These are phyloP conservation scores for Fraxinus sp. DNA, from an alignment of 305 asterid species.

Conservation along the genomic window DNA sequence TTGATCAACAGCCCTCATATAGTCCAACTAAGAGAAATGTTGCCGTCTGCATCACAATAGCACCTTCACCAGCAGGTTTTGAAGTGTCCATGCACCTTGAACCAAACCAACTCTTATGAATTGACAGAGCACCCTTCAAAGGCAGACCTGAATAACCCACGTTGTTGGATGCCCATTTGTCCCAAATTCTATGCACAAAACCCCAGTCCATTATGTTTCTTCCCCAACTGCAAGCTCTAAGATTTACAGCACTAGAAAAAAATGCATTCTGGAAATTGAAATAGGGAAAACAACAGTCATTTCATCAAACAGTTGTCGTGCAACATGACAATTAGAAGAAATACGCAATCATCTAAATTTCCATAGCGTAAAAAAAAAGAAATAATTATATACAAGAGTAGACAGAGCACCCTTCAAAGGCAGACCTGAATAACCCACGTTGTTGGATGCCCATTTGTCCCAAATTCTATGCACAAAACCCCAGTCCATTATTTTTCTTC, in stretches of 20 bases:
- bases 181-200: slow-evolving; percentile 66
- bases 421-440: slow-evolving; percentile 62
- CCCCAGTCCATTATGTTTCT: slow-evolving; percentile 68
- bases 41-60: too few species aligned
- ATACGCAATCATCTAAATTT: background rate
- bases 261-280: background rate
- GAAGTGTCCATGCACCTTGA: too few species aligned
- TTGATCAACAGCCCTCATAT: too few species aligned
- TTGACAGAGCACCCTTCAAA: too few species aligned
- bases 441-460: slow-evolving; percentile 74
- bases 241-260: background rate
- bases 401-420: too few species aligned
- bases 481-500: slow-evolving; percentile 65
- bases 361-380: background rate
- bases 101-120: too few species aligned
- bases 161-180: slow-evolving; percentile 61
- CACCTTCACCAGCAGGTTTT: too few species aligned
- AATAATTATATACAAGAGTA: background rate
- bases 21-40: too few species aligned
- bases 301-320: slow-evolving; percentile 34
- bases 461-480: slow-evolving; percentile 56
- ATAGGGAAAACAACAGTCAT: slow-evolving; percentile 17
- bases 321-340: background rate
- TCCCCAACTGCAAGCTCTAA: slow-evolving; percentile 10
- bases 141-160: slow-evolving; percentile 63